Conservation (phyloP, 2,329 filamentous ascomycete genomes). For the Colletotrichum lentis region DNA sequence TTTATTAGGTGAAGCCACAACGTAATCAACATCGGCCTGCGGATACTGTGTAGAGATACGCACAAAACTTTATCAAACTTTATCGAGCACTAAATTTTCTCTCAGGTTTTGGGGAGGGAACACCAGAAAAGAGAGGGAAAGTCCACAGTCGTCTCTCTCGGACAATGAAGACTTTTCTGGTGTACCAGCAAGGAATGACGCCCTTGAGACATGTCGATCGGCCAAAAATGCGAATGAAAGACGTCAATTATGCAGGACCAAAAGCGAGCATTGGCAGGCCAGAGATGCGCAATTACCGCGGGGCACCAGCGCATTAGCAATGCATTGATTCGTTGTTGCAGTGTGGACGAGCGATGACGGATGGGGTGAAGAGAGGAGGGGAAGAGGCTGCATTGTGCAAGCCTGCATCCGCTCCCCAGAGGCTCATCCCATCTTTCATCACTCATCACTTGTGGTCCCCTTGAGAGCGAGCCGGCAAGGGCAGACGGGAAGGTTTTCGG, state of each 20-base stretch:
- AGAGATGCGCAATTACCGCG: constrained; percentile 35
- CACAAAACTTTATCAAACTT: constrained; percentile 2
- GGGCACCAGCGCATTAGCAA: constrained; percentile 2
- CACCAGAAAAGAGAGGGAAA: not conserved
- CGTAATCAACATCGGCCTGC: not conserved
- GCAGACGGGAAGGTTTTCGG: constrained; percentile 7
- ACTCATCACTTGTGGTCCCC: not conserved
- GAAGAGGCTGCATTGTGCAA: too few species aligned
- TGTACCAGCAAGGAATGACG: constrained; percentile 5
- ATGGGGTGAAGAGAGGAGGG: constrained; percentile 9
- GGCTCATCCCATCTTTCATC: not conserved
- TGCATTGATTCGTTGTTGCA: constrained; percentile 12
- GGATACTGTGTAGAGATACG: not conserved
- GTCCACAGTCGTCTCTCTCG: not conserved
- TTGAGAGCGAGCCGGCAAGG: not conserved
- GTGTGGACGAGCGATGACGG: constrained; percentile 23
- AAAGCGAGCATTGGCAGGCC: constrained; percentile 18
- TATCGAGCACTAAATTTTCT: not conserved
- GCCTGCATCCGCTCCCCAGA: too few species aligned
- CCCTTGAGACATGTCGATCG: constrained; percentile 21
- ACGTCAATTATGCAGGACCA: constrained; percentile 25
- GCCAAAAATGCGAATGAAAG: constrained; percentile 19
- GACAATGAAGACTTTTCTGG: not conserved
- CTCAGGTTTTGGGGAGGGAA: too few species aligned
- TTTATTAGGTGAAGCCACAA: constrained; percentile 3